Percentiles rank a stretch among this genome's conserved stretches.
Evolutionary conservation across 768 basidiomycete species (phyloP).

Genomic region (Termitomyces sp.): DNA sequence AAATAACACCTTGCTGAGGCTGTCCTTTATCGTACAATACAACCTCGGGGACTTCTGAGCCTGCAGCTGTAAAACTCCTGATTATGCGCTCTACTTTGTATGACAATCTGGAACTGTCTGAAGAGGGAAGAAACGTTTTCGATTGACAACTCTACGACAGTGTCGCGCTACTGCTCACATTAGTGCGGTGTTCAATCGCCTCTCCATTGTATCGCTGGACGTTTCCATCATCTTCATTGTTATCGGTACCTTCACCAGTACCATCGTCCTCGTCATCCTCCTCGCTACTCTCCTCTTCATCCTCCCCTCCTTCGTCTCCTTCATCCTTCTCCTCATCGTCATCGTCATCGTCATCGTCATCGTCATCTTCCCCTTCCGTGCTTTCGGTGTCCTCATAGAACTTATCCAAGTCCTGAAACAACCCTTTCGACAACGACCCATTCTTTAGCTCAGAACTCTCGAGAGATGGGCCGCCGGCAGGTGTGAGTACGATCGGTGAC

Average conservation of each 20-base stretch:
- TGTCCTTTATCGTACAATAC: too few relatives aligned
- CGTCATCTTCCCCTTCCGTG: conserved; percentile 19
- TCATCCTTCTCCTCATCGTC: conserved; percentile 25
- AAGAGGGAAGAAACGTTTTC: not conserved
- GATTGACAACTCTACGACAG: not conserved
- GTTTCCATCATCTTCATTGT: not conserved
- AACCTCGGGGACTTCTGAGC: too few relatives aligned
- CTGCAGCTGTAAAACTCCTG: too few relatives aligned
- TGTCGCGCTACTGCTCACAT: not conserved
- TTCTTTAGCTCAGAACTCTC: conserved; percentile 28
- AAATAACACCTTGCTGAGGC: too few relatives aligned
- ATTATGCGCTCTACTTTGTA: too few relatives aligned
- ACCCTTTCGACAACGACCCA: conserved; percentile 33
- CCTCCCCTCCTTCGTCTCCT: conserved; percentile 18
- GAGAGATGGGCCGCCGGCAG: conserved; percentile 40
- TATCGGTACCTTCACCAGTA: not conserved
- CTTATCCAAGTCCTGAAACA: conserved; percentile 60
- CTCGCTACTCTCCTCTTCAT: conserved; percentile 10
- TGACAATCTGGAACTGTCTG: too few relatives aligned
- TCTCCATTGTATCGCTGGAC: not conserved
- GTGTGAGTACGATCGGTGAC: conserved; percentile 54
- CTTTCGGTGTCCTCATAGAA: conserved; percentile 59
- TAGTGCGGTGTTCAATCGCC: not conserved
- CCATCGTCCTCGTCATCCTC: not conserved
- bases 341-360: conserved; percentile 20